A percentile compares a stretch with the other conserved stretches of the same genome.
phyloP scores from a whole-genome alignment of 371 early-diverging fungal species.

The Catenaria anguillulae region DNA sequence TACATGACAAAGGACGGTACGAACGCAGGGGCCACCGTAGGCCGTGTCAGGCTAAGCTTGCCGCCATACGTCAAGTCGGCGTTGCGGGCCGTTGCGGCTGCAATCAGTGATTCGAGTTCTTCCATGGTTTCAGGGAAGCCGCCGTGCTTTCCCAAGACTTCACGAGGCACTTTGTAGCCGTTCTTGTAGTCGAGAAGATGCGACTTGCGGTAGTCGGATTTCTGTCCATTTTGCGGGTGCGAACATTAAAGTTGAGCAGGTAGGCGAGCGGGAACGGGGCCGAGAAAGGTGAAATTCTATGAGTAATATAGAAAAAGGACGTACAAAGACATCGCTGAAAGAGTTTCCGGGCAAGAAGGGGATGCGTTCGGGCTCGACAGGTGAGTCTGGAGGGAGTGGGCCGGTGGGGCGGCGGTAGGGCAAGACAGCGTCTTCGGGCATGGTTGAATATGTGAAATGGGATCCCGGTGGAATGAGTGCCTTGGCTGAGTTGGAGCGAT shows the following conservation, averaged over 20 bases:
- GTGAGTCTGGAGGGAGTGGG: slow-evolving; percentile 9
- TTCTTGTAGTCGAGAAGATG: slow-evolving; percentile 33
- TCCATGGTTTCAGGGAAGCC: neutral
- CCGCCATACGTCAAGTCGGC: slow-evolving; percentile 7
- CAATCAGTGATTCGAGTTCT: neutral
- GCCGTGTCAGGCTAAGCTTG: neutral
- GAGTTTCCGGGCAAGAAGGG: slow-evolving; percentile 38
- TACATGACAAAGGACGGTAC: slow-evolving; percentile 10
- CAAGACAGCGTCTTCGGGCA: neutral
- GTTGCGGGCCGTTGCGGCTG: neutral
- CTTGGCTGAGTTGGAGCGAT: no score
- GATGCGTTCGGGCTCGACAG: slow-evolving; percentile 13
- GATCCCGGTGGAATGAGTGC: no score
- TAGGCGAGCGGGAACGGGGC: neutral
- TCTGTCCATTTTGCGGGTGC: neutral
- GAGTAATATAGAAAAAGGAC: no score
- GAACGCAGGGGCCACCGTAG: neutral
- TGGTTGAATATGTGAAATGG: no score
- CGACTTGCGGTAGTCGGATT: slow-evolving; percentile 24
- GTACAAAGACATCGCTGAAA: slow-evolving; percentile 27
- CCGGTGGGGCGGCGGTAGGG: neutral
- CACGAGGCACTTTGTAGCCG: slow-evolving; percentile 26
- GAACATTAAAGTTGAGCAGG: neutral
- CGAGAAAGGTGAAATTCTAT: no score
- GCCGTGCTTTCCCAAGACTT: neutral